Conservation (phyloP, 1,284 basidiomycete species). For the Paramarasmius palmivorus region DNA sequence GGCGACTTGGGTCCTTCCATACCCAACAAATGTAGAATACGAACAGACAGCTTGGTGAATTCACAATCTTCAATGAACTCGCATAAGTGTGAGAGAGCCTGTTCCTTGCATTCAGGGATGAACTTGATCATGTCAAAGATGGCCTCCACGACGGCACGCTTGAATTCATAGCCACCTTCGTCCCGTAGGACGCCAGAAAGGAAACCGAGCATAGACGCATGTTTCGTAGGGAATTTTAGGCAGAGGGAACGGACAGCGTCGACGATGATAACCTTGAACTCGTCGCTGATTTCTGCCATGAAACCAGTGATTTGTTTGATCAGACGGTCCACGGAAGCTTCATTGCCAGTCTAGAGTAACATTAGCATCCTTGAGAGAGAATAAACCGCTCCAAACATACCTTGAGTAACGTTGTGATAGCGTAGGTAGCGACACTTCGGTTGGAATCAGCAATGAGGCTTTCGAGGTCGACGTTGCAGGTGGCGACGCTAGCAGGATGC, state of each 20-base stretch:
- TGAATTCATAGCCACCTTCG: slow-evolving; percentile 99
- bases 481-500: slow-evolving; percentile 84
- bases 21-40: slow-evolving; percentile 93
- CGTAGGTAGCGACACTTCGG: slow-evolving; percentile 96
- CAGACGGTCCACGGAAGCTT: slow-evolving; percentile 96
- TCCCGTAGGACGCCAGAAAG: slow-evolving; percentile 92
- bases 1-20: slow-evolving; percentile 95
- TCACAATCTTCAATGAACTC: slow-evolving; percentile 99
- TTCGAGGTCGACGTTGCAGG: slow-evolving; percentile 98
- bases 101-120: slow-evolving; percentile 94
- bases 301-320: slow-evolving; percentile 99
- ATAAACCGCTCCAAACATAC: no score
- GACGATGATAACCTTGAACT: slow-evolving; percentile 99
- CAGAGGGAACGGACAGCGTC: slow-evolving; percentile 98
- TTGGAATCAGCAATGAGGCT: slow-evolving; percentile 96
- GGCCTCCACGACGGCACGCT: slow-evolving; percentile 97
- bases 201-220: slow-evolving; percentile 94
- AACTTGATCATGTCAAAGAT: slow-evolving; percentile 99
- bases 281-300: slow-evolving; percentile 99
- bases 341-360: slow-evolving; percentile 85
- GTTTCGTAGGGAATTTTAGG: slow-evolving; percentile 98
- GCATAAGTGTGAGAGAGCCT: slow-evolving; percentile 97
- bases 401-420: slow-evolving; percentile 98
- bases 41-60: slow-evolving; percentile 98
- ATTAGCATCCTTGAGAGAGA: no score